These are phyloP conservation scores for Kodamaea lidongshanica DNA, from an alignment of 805 yeast genomes.

Conservation along the genomic window DNA sequence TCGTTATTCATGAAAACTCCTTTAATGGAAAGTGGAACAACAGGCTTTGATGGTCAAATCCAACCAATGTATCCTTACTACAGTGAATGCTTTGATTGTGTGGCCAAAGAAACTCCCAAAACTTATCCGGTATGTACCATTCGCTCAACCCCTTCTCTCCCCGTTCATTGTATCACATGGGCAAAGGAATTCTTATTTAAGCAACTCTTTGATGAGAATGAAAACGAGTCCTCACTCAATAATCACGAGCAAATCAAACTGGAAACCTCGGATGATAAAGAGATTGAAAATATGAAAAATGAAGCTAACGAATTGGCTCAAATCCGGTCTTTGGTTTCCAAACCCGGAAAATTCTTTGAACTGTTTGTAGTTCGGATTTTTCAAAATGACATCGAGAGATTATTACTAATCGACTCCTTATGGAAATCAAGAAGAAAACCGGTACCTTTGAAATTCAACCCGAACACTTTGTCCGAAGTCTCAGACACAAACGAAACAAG, in stretches of 20 bases:
- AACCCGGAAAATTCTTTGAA: slow-evolving; percentile 22
- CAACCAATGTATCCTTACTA: slow-evolving; percentile 80
- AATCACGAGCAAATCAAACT: slow-evolving; percentile 19
- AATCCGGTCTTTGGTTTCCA: slow-evolving; percentile 18
- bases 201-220: slow-evolving; percentile 63
- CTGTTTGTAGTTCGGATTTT: slow-evolving; percentile 58
- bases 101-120: slow-evolving; percentile 79
- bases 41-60: slow-evolving; percentile 91
- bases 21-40: slow-evolving; percentile 88
- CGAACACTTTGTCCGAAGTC: slow-evolving; percentile 9
- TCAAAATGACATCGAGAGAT: slow-evolving; percentile 68
- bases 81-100: slow-evolving; percentile 93
- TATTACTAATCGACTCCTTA: slow-evolving; percentile 61
- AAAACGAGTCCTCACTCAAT: slow-evolving; percentile 6
- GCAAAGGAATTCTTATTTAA: slow-evolving; percentile 85
- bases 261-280: slow-evolving; percentile 61
- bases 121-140: slow-evolving; percentile 95
- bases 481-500: slow-evolving; percentile 34
- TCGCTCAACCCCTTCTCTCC: slow-evolving; percentile 93
- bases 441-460: slow-evolving; percentile 43
- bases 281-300: slow-evolving; percentile 54
- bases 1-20: slow-evolving; percentile 70
- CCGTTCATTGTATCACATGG: slow-evolving; percentile 96
- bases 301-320: slow-evolving; percentile 61
- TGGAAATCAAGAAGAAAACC: slow-evolving; percentile 77